Conservation (phyloP, 2,329 filamentous ascomycete species). For the Pseudopyrenochaeta lycopersici region DNA sequence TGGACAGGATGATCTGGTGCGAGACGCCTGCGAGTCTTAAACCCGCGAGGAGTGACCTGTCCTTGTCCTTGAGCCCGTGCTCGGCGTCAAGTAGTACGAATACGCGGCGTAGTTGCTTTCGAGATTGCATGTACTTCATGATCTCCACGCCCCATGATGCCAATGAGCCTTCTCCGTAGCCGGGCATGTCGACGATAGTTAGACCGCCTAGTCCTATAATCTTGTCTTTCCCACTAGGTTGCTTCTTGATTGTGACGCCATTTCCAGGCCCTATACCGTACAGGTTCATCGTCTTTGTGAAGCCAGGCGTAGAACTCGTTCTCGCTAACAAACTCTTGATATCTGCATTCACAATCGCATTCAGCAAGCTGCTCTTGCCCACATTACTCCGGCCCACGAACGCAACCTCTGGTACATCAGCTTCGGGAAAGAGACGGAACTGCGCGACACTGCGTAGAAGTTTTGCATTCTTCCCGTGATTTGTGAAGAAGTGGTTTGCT, state of each 20-base stretch:
- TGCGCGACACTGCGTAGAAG: slow-evolving; percentile 68
- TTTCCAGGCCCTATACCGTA: slow-evolving; percentile 63
- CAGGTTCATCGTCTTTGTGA: slow-evolving; percentile 72
- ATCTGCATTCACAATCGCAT: slow-evolving; percentile 62
- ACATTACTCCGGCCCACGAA: slow-evolving; percentile 77
- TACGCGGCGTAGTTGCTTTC: slow-evolving; percentile 69
- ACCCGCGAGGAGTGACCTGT: slow-evolving; percentile 65
- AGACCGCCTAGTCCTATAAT: slow-evolving; percentile 54
- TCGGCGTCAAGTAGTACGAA: slow-evolving; percentile 72
- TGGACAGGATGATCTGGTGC: slow-evolving; percentile 73
- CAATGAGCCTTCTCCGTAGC: slow-evolving; percentile 71
- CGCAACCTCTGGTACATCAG: slow-evolving; percentile 66
- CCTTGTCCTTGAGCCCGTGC: slow-evolving; percentile 70
- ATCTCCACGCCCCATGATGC: slow-evolving; percentile 72
- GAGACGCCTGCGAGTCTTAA: slow-evolving; percentile 66
- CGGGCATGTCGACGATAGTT: slow-evolving; percentile 75
- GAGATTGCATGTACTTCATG: slow-evolving; percentile 70
- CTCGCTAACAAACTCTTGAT: slow-evolving; percentile 53
- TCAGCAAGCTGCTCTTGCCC: slow-evolving; percentile 73
- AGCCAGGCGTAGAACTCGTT: slow-evolving; percentile 67
- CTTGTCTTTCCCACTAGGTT: slow-evolving; percentile 26
- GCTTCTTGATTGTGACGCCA: slow-evolving; percentile 35
- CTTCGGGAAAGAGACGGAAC: slow-evolving; percentile 68
- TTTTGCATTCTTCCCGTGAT: slow-evolving; percentile 50
- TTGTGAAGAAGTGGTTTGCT: slow-evolving; percentile 56